Conservation (phyloP, 176 grass and related monocot species). For the Calamus simplicifolius region DNA sequence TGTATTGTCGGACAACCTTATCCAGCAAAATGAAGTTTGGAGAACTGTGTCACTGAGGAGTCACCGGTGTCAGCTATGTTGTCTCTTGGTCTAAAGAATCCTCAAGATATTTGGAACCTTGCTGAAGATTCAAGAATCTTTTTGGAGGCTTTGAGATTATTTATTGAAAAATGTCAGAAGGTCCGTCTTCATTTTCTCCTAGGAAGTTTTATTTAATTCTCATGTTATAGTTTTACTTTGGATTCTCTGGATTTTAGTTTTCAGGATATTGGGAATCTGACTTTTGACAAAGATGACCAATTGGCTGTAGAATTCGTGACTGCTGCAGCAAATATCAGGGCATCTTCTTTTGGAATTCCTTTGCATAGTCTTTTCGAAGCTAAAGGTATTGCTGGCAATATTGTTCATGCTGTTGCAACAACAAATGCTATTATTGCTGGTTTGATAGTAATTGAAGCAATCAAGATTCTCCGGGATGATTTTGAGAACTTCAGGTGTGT, state of each 20-base stretch:
- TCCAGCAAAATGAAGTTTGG: constrained; percentile 38
- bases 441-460: constrained; percentile 95
- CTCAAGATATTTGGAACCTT: constrained; percentile 87
- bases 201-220: neutral
- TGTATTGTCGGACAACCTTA: constrained; percentile 35
- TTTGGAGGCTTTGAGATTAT: constrained; percentile 75
- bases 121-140: constrained; percentile 85
- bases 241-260: constrained; percentile 10
- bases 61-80: constrained; percentile 56
- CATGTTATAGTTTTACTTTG: neutral
- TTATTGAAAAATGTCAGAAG: constrained; percentile 81
- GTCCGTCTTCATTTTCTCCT: constrained; percentile 15
- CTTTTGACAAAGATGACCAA: constrained; percentile 99
- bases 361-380: constrained; percentile 93
- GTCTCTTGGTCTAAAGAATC: constrained; percentile 65
- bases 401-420: constrained; percentile 98
- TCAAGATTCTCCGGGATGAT: constrained; percentile 80
- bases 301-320: constrained; percentile 92
- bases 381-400: constrained; percentile 99
- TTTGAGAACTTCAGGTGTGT: constrained; percentile 62
- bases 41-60: constrained; percentile 18
- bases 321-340: constrained; percentile 94
- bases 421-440: constrained; percentile 97
- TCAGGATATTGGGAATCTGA: constrained; percentile 79
- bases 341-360: constrained; percentile 88